Conservation (phyloP, 225 moss, liverwort and hornwort genomes). For the Pleurozium schreberi region DNA sequence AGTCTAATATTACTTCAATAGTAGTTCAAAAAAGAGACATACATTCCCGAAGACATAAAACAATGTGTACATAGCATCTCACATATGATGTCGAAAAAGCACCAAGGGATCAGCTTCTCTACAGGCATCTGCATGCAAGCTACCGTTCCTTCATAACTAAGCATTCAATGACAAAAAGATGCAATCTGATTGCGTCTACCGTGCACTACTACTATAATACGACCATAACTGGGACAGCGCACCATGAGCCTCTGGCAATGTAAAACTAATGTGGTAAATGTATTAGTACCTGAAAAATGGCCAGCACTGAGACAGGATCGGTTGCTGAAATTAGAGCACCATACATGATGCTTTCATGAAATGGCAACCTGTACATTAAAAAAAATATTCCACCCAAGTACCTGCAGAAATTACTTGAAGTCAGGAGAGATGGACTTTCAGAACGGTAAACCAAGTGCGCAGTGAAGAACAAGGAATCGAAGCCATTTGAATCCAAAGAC, state of each 20-base stretch:
- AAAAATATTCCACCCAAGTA: conserved; percentile 86
- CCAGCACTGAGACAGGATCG: conserved; percentile 97
- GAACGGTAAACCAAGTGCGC: neutral
- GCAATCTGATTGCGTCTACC: neutral
- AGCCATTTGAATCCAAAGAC: neutral
- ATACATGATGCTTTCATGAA: conserved; percentile 90
- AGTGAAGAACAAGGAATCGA: neutral
- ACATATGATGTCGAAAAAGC: neutral
- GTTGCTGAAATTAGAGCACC: conserved; percentile 98
- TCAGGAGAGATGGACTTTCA: neutral
- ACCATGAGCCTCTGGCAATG: neutral
- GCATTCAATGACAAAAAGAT: neutral
- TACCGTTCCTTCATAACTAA: neutral
- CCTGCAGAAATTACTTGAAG: conserved; percentile 19
- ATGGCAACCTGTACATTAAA: conserved; percentile 84
- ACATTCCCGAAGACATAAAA: neutral
- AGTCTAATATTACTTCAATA: neutral
- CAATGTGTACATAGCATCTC: neutral
- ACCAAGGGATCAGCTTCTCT: conserved; percentile 5
- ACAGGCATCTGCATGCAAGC: conserved; percentile 4
- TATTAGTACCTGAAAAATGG: conserved; percentile 72
- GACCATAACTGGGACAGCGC: neutral
- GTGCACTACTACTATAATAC: neutral
- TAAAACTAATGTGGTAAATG: neutral
- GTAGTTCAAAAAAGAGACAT: neutral